Percentiles rank a stretch among this genome's conserved stretches.
Conservation (phyloP, 2,329 filamentous ascomycete species). For the Myotisia sp. region DNA sequence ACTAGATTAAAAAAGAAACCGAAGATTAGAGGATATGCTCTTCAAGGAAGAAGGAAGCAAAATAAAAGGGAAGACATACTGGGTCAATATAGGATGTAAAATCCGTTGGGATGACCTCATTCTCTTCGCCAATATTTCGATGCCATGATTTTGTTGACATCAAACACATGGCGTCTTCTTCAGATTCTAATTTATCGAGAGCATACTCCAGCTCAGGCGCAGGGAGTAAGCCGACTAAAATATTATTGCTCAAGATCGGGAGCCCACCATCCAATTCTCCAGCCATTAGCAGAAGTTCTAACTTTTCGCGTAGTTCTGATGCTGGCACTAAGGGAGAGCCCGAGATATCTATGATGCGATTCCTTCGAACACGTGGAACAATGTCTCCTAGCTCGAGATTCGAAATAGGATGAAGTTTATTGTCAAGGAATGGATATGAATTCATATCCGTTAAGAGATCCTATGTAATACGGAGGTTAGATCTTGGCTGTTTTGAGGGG, state of each 20-base stretch:
- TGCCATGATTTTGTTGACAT: slow-evolving; percentile 54
- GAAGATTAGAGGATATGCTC: too few species aligned
- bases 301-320: slow-evolving; percentile 58
- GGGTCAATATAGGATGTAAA: slow-evolving; percentile 88
- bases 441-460: slow-evolving; percentile 95
- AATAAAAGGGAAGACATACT: slow-evolving; percentile 37
- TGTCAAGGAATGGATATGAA: slow-evolving; percentile 92
- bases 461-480: slow-evolving; percentile 24
- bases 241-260: slow-evolving; percentile 63
- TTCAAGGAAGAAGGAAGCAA: background rate
- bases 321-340: slow-evolving; percentile 68
- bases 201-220: slow-evolving; percentile 89
- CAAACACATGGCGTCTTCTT: slow-evolving; percentile 56
- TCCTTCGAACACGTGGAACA: slow-evolving; percentile 56
- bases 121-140: slow-evolving; percentile 45
- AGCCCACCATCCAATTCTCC: slow-evolving; percentile 88
- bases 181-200: slow-evolving; percentile 67
- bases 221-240: slow-evolving; percentile 81
- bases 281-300: slow-evolving; percentile 65
- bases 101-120: slow-evolving; percentile 53
- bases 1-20: slow-evolving; percentile 30
- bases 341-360: slow-evolving; percentile 79
- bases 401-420: slow-evolving; percentile 84
- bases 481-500: slow-evolving; percentile 7
- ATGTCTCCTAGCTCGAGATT: slow-evolving; percentile 81